A percentile compares a stretch with the other conserved stretches of the same genome.
Conservation (phyloP, 2,329 filamentous ascomycete genomes). For the Fusarium domesticum region DNA sequence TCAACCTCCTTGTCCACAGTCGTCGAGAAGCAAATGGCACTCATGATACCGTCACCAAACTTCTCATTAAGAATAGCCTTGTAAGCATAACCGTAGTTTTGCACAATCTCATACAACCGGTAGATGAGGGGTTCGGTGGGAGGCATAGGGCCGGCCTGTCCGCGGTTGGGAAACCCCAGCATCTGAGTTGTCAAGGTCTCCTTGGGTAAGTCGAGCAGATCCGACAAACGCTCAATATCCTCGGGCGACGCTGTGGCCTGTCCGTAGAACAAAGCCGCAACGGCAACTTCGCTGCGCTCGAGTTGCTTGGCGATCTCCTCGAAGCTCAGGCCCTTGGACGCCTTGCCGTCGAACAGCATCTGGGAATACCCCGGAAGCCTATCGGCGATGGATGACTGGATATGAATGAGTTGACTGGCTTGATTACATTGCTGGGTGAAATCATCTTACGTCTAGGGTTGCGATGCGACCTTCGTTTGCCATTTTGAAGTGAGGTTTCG, state of each 20-base stretch:
- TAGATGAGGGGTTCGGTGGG: conserved; percentile 61
- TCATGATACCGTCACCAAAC: conserved; percentile 94
- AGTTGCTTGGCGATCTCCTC: conserved; percentile 72
- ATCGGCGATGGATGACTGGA: conserved; percentile 61
- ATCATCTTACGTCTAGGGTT: conserved; percentile 38
- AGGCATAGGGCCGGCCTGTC: conserved; percentile 52
- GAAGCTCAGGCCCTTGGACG: conserved; percentile 71
- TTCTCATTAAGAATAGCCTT: conserved; percentile 96
- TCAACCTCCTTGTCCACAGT: conserved; percentile 94
- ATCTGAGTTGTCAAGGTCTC: conserved; percentile 59
- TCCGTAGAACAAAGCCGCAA: conserved; percentile 88
- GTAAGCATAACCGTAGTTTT: conserved; percentile 96
- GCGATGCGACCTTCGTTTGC: conserved; percentile 29
- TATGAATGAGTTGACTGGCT: conserved; percentile 10
- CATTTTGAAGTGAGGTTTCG: conserved; percentile 12
- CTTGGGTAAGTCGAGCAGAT: conserved; percentile 60
- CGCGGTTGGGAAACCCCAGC: conserved; percentile 75
- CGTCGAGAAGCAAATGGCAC: conserved; percentile 85
- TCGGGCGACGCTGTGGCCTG: conserved; percentile 71
- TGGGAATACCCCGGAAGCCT: conserved; percentile 68
- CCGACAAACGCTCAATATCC: conserved; percentile 63
- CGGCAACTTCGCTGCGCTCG: conserved; percentile 76
- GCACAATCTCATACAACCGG: conserved; percentile 86
- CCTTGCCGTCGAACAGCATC: conserved; percentile 71
- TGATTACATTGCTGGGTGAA: not conserved